Evolutionary conservation across 139 green algal genomes (phyloP).

Genomic region (Mychonastes homosphaera): DNA sequence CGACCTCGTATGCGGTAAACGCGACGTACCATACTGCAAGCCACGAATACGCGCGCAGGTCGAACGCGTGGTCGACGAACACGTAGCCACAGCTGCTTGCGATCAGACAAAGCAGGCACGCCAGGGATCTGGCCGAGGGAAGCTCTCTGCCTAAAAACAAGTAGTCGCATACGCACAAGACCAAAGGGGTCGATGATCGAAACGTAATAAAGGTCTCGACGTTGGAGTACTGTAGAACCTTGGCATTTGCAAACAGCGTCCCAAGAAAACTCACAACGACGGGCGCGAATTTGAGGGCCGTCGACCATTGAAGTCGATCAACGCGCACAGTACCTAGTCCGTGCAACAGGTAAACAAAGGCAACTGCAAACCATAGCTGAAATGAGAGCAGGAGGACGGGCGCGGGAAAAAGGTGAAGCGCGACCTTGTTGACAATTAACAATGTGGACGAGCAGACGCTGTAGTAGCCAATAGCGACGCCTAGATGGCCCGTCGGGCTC

Average conservation of each 20-base stretch:
- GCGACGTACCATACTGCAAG: conserved; percentile 34
- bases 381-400: too few species aligned
- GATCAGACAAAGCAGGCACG: conserved; percentile 19
- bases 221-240: conserved; percentile 45
- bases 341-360: too few species aligned
- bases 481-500: too few species aligned
- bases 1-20: too few species aligned
- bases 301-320: too few species aligned
- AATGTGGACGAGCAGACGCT: conserved; percentile 26
- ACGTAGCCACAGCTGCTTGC: conserved; percentile 21
- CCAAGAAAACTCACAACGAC: conserved; percentile 33
- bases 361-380: too few species aligned
- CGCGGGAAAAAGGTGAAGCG: too few species aligned
- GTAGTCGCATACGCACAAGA: conserved; percentile 61
- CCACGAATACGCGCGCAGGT: conserved; percentile 9
- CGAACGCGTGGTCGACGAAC: not conserved
- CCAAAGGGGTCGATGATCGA: conserved; percentile 35
- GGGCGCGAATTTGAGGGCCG: conserved; percentile 44
- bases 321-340: too few species aligned
- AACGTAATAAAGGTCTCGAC: conserved; percentile 84
- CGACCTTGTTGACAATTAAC: conserved; percentile 52
- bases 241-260: conserved; percentile 44
- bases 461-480: too few species aligned
- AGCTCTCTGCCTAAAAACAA: conserved; percentile 50
- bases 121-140: conserved; percentile 31